Evolutionary conservation across 2,329 filamentous ascomycete species (phyloP).

Genomic region (Paraphaeosphaeria sporulosa): DNA sequence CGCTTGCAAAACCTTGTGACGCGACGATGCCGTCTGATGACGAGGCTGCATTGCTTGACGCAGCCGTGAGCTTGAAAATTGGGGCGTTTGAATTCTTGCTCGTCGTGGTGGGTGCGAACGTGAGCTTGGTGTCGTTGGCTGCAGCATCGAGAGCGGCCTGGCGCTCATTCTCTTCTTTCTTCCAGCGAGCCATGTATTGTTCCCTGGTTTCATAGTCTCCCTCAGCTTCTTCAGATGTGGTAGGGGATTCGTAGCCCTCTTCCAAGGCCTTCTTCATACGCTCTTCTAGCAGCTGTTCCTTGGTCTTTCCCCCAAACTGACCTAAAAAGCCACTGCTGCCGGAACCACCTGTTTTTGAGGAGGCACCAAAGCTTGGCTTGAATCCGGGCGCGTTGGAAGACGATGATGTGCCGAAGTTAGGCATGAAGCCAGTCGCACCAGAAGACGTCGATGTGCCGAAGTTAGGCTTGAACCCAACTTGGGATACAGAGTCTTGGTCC

Average conservation of each 20-base stretch:
- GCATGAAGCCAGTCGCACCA: slow-evolving; percentile 22
- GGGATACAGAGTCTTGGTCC: slow-evolving; percentile 1
- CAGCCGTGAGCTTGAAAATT: not conserved
- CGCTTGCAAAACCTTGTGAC: slow-evolving; percentile 22
- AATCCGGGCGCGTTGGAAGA: slow-evolving; percentile 19
- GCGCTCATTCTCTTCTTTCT: slow-evolving; percentile 40
- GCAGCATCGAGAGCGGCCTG: slow-evolving; percentile 19
- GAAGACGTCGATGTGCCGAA: slow-evolving; percentile 7
- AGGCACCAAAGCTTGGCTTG: slow-evolving; percentile 20
- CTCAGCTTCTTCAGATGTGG: slow-evolving; percentile 40
- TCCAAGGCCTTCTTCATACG: slow-evolving; percentile 45
- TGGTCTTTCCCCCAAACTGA: slow-evolving; percentile 41
- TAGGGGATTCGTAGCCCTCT: slow-evolving; percentile 2
- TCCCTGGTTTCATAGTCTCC: slow-evolving; percentile 46
- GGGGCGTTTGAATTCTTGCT: slow-evolving; percentile 14
- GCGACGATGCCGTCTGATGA: not conserved
- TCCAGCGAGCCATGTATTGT: slow-evolving; percentile 43
- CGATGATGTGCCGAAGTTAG: slow-evolving; percentile 13
- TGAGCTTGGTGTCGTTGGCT: slow-evolving; percentile 33
- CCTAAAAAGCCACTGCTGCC: slow-evolving; percentile 26
- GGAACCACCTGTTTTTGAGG: not conserved
- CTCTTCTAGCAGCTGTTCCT: slow-evolving; percentile 43
- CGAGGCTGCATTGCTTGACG: slow-evolving; percentile 1
- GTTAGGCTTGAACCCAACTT: slow-evolving; percentile 25
- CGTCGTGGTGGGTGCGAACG: slow-evolving; percentile 28